Evolutionary conservation across 306 rosid genomes (phyloP), one percentile per base, ranked within the genome.

Genomic region (Vigna hirtella): DNA sequence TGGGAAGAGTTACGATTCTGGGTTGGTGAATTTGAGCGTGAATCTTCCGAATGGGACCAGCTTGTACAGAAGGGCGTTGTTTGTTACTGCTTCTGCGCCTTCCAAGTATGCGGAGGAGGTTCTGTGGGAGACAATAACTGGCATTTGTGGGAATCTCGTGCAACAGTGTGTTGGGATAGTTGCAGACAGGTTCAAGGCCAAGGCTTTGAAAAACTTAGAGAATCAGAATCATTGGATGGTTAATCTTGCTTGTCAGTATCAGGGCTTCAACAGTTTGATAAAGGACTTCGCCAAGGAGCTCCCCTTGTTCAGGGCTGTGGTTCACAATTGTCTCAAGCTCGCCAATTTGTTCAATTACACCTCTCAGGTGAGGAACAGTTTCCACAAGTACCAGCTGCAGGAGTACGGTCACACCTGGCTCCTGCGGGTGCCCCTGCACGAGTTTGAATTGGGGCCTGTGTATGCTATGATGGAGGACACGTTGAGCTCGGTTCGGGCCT

Each of bases 1-100:
- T 14, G 74, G 32, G 10, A 79, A 58, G 2, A 86, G 87, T 9
- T 86, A 85, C 12, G 93, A 87, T 3, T 34, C 43, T 11, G 86
- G 67, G 66, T 81, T 92, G 72, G 97, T 94, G 42, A 94, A 86
- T 77, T 79, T 94, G 78, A 87, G 85, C 0, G 97, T 92, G 52
- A 94, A 94, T 83, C 90, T 94, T 14, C 98, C 97, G 0, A 90
- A 94, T 81, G 98, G 98, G 81, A 94, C 97, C 69, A 94, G 97
- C 74, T 53, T 92, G 86, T 94, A 89, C 86, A 80, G 97, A 52
- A 86, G 73, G 34, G 97, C 96, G 0, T 86, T 92, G 79, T 94
- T 92, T 77, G 85, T 92, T 6, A 65, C 85, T 8, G 92, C 91
- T 34, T 85, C 91, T 45, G 95, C 85, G 47, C 97, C 97, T 62